Evolutionary conservation across 1,139 yeast genomes (phyloP).

Genomic region (Scheffersomyces insectosa): DNA sequence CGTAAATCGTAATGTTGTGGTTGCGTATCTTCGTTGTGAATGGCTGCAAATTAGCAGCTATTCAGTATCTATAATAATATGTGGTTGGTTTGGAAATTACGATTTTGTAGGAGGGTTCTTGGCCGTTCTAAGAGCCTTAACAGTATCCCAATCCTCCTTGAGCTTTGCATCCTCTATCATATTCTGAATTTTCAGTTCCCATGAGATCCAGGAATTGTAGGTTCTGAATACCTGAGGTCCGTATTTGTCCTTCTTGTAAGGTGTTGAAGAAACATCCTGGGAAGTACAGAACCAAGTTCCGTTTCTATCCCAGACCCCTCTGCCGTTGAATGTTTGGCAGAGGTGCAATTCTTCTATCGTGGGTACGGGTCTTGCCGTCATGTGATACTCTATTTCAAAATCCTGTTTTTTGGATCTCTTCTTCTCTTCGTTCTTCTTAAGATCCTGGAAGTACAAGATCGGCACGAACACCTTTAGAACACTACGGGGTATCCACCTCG

Average conservation of each 20-base stretch:
- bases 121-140: not conserved
- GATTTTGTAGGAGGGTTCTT: not conserved
- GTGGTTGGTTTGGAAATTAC: not conserved
- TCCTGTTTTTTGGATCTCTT: not conserved
- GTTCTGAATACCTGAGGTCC: constrained; percentile 16
- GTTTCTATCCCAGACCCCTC: constrained; percentile 28
- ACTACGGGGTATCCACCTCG: constrained; percentile 34
- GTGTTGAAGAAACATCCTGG: constrained; percentile 4
- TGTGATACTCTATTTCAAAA: not conserved
- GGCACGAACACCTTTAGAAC: constrained; percentile 22
- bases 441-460: constrained; percentile 27
- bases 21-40: too few relatives aligned
- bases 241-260: constrained; percentile 10
- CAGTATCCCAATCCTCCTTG: constrained; percentile 2
- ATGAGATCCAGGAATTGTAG: constrained; percentile 18
- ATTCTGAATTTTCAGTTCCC: constrained; percentile 16
- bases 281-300: constrained; percentile 36
- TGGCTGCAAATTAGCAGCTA: too few relatives aligned
- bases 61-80: too few relatives aligned
- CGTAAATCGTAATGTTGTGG: too few relatives aligned
- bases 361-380: constrained; percentile 35
- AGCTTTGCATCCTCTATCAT: constrained; percentile 9
- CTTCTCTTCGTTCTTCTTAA: constrained; percentile 15
- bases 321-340: constrained; percentile 27
- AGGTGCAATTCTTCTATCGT: constrained; percentile 29